These are phyloP conservation scores for Kodamaea laetipori DNA, from an alignment of 805 yeast genomes.

Conservation along the genomic window DNA sequence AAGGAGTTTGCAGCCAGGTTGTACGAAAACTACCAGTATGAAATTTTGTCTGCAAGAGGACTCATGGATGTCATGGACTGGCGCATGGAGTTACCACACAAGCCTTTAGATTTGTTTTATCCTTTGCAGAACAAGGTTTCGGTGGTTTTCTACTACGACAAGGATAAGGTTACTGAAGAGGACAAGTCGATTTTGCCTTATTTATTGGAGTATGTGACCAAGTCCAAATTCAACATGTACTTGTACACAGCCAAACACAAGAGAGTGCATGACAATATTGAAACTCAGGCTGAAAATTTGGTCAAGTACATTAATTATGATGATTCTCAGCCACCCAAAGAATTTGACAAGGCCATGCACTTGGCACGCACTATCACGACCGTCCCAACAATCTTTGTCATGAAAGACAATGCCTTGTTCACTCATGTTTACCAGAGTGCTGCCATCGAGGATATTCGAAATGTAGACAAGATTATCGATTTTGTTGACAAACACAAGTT, in stretches of 20 bases:
- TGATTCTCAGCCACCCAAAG: constrained; percentile 29
- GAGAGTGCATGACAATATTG: constrained; percentile 40
- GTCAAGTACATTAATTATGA: constrained; percentile 49
- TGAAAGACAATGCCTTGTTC: constrained; percentile 57
- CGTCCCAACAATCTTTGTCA: constrained; percentile 61
- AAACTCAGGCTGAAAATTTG: constrained; percentile 43
- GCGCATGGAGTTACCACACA: constrained; percentile 28
- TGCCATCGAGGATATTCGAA: constrained; percentile 65
- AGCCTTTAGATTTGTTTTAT: constrained; percentile 36
- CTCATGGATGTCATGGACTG: constrained; percentile 34
- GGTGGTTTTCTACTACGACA: constrained; percentile 56
- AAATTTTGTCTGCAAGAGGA: constrained; percentile 29
- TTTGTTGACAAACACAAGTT: constrained; percentile 52
- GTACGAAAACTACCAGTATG: constrained; percentile 47
- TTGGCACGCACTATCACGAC: constrained; percentile 56
- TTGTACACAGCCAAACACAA: constrained; percentile 54
- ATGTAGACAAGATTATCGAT: constrained; percentile 44
- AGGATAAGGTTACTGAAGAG: constrained; percentile 54
- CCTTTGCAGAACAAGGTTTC: constrained; percentile 47
- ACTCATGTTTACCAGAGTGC: constrained; percentile 59
- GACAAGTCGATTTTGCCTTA: constrained; percentile 64
- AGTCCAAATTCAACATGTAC: constrained; percentile 55
- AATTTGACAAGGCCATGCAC: constrained; percentile 48
- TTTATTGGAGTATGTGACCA: constrained; percentile 59
- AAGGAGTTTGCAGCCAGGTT: constrained; percentile 51